These are phyloP conservation scores for Kodamaea fukazawae DNA, from an alignment of 805 yeast genomes.

Conservation along the genomic window DNA sequence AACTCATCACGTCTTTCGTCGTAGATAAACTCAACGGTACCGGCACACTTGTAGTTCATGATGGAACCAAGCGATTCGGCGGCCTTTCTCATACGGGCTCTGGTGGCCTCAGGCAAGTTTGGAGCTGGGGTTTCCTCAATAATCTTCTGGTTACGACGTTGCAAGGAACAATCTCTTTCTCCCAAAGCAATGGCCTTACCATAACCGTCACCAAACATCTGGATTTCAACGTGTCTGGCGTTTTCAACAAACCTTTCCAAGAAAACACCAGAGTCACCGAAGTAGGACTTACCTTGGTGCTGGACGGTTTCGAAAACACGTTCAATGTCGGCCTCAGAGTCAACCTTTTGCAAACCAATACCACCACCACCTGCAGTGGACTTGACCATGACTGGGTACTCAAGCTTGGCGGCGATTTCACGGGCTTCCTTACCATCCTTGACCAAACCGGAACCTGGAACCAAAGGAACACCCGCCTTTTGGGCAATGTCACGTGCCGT, in stretches of 20 bases:
- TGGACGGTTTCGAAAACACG: constrained; percentile 85
- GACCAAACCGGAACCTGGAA: constrained; percentile 93
- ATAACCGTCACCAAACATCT: constrained; percentile 92
- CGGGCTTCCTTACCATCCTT: constrained; percentile 70
- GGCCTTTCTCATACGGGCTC: constrained; percentile 72
- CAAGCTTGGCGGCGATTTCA: constrained; percentile 67
- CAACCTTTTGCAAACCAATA: constrained; percentile 93
- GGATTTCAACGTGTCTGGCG: constrained; percentile 95
- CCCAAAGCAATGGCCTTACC: constrained; percentile 94
- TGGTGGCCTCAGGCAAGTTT: constrained; percentile 75
- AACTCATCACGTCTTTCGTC: constrained; percentile 85
- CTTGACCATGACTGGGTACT: constrained; percentile 92
- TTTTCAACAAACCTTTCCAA: constrained; percentile 91
- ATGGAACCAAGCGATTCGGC: constrained; percentile 79
- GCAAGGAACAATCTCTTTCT: constrained; percentile 96
- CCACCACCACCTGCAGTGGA: constrained; percentile 99
- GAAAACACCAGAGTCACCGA: constrained; percentile 95
- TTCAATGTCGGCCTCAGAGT: constrained; percentile 74
- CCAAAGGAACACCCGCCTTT: constrained; percentile 90
- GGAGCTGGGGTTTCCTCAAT: constrained; percentile 99
- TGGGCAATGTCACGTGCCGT: constrained; percentile 94
- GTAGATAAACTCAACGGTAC: constrained; percentile 94
- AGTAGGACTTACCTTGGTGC: constrained; percentile 90
- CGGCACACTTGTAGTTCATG: constrained; percentile 93
- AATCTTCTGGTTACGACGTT: constrained; percentile 93